Evolutionary conservation across 441 rosid species (phyloP).

Genomic region (Hura crepitans): DNA sequence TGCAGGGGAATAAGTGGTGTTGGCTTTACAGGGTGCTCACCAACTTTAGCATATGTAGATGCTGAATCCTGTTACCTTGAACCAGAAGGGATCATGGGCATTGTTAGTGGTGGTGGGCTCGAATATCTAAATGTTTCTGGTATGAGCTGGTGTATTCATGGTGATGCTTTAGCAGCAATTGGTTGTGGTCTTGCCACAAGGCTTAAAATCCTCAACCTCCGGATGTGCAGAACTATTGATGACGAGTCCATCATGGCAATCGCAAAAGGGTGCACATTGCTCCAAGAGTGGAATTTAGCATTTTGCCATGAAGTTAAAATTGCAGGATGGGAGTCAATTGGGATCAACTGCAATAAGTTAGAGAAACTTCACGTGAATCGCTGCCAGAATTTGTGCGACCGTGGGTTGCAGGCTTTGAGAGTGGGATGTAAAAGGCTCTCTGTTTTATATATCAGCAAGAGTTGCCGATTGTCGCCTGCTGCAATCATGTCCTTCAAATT

Average conservation of each 20-base stretch:
- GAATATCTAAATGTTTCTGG: conserved; percentile 51
- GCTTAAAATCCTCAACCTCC: conserved; percentile 59
- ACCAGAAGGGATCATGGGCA: conserved; percentile 49
- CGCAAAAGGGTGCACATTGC: conserved; percentile 64
- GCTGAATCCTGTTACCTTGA: conserved; percentile 58
- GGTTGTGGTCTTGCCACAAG: conserved; percentile 55
- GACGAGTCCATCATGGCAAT: conserved; percentile 55
- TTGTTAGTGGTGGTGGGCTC: conserved; percentile 76
- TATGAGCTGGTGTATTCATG: conserved; percentile 22
- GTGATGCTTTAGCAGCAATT: conserved; percentile 41
- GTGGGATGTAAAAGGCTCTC: conserved; percentile 55
- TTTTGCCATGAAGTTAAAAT: conserved; percentile 48
- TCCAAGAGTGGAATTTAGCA: conserved; percentile 71
- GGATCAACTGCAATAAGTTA: conserved; percentile 48
- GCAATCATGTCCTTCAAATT: conserved; percentile 63
- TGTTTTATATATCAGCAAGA: conserved; percentile 43
- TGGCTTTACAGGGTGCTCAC: conserved; percentile 63
- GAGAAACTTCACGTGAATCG: conserved; percentile 70
- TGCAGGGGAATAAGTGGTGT: conserved; percentile 50
- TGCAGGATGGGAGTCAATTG: conserved; percentile 64
- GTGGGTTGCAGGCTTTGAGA: conserved; percentile 45
- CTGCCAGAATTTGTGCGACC: conserved; percentile 61
- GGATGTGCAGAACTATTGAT: conserved; percentile 61
- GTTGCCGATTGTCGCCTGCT: conserved; percentile 21
- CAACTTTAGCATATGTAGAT: conserved; percentile 48